Evolutionary conservation across 371 early-diverging fungal genomes (phyloP), one percentile per base, ranked within the genome.

Genomic region (Actinomucor elegans): DNA sequence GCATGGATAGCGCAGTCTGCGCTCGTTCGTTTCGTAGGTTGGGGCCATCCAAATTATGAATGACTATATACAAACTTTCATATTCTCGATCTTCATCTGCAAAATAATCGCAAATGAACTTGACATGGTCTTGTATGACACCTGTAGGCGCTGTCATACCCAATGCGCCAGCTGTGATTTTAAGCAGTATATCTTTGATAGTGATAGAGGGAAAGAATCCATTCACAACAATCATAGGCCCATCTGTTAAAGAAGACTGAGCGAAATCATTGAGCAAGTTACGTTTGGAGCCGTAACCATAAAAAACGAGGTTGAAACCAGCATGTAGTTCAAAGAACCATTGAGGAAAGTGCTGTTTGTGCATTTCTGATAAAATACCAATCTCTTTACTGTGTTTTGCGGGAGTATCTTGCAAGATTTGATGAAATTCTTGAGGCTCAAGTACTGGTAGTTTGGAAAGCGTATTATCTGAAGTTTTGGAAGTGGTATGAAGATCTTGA

Each of bases 41-140:
- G n/a, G 77, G 56, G 0, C 94, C 97, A 55, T 98, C 97, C 52
- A 98, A 86, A 59, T 91, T 94, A 71, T 96, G 94, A n/a, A 96
- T 67, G 11, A 94, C 57, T 4, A 97, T 52, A 57, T 85, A 91
- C 24, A 95, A 53, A 12, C 69, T 66, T 24, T 80, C 66, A 36
- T 81, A 67, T 1, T 46, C 56, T 5, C 88, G 77, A 7, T 79
- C 61, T 2, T 66, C 55, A 10, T 31, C 20, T 0, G 71, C 57
- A 50, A 94, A 89, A 55, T 90, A 88, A 7, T 77, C 71, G 33
- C 71, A 64, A 24, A 94, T 85, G 20, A 71, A 65, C 5, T 80
- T 58, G 4, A 87, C 68, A 48, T 90, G 88, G 12, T 93, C 90
- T 12, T 79, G 80, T 2, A 88, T 59, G 0, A 79, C 65, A 11